Percentiles rank a stretch among this genome's conserved stretches.
Conservation (phyloP, 2,329 filamentous ascomycete genomes). For the Neocucurbitaria cava region DNA sequence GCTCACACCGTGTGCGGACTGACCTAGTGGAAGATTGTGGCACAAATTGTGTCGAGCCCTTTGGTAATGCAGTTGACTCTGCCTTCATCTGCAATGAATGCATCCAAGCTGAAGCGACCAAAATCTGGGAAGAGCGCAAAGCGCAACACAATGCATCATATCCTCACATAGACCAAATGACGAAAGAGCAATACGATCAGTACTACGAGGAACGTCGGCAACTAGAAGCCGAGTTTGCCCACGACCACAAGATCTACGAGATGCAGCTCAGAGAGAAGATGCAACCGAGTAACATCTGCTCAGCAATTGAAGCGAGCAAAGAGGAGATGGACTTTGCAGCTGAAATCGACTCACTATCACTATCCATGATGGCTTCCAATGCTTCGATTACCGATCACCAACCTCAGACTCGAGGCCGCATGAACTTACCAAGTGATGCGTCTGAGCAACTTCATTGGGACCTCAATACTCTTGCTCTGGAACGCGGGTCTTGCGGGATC, state of each 20-base stretch:
- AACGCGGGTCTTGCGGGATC: conserved; percentile 42
- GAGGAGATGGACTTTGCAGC: conserved; percentile 42
- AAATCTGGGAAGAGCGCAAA: conserved; percentile 39
- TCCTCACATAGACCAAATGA: conserved; percentile 38
- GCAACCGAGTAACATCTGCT: conserved; percentile 41
- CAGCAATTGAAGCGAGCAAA: conserved; percentile 35
- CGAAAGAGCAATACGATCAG: conserved; percentile 38
- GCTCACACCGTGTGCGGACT: conserved; percentile 46
- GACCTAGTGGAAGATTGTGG: conserved; percentile 47
- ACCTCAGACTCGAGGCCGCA: conserved; percentile 22
- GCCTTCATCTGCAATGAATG: conserved; percentile 45
- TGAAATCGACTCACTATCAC: conserved; percentile 40
- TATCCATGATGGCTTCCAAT: conserved; percentile 37
- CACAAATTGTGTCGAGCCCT: conserved; percentile 43
- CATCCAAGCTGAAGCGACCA: conserved; percentile 32
- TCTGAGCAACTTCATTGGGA: conserved; percentile 47
- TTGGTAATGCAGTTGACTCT: conserved; percentile 17
- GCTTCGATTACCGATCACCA: conserved; percentile 14
- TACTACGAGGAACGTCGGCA: conserved; percentile 41
- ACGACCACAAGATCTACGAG: conserved; percentile 36
- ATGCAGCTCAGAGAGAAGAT: conserved; percentile 30
- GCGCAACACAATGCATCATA: conserved; percentile 36
- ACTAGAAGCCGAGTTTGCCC: conserved; percentile 35
- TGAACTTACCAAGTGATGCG: conserved; percentile 38
- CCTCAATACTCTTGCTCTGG: conserved; percentile 39